phyloP scores from a whole-genome alignment of 345 rosid species.

The Populus davidiana region DNA sequence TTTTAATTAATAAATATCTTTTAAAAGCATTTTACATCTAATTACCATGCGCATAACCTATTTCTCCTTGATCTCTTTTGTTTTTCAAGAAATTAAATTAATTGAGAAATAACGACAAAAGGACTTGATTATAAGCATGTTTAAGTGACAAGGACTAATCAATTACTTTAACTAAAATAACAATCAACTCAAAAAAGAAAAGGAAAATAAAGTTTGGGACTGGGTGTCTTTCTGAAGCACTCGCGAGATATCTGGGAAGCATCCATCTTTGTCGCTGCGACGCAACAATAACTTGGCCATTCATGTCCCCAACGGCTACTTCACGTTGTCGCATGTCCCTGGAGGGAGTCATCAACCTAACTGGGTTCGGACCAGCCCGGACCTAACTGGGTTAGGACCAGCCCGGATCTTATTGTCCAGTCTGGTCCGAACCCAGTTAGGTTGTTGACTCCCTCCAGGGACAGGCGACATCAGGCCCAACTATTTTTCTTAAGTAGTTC shows the following conservation, averaged over 20 bases:
- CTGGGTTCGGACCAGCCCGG: neutral
- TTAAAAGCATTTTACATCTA: too few species aligned
- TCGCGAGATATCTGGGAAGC: neutral
- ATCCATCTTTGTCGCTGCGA: neutral
- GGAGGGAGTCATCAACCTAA: neutral
- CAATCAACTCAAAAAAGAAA: too few species aligned
- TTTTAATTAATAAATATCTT: too few species aligned
- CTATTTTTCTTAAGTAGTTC: too few species aligned
- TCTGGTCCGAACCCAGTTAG: too few species aligned
- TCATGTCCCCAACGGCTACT: neutral
- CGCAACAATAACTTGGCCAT: neutral
- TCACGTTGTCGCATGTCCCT: neutral
- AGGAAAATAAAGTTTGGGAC: too few species aligned
- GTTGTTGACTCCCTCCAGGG: too few species aligned
- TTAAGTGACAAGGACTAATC: neutral
- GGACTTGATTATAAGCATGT: neutral
- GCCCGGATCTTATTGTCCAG: neutral
- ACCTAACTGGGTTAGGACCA: neutral
- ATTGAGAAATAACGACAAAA: too few species aligned
- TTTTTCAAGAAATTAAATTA: too few species aligned
- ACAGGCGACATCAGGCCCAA: neutral
- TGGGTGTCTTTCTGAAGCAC: neutral
- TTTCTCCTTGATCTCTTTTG: neutral
- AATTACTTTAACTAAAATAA: too few species aligned
- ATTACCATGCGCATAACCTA: too few species aligned